phyloP scores from a whole-genome alignment of 139 green algal genomes.

The Coccomyxa sp. region DNA sequence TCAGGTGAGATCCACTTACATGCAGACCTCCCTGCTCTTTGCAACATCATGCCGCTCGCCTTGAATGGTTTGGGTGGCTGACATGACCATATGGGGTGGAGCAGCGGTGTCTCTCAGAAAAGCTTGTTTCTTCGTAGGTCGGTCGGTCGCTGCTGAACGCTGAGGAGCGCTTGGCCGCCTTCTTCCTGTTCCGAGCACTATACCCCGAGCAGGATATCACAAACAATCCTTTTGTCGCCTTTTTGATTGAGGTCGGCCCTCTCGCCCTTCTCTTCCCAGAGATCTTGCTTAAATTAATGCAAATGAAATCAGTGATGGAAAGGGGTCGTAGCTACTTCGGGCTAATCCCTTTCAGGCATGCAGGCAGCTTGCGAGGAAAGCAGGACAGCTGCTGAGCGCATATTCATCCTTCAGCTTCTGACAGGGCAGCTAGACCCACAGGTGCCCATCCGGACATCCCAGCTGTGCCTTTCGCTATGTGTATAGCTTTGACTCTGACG shows the following conservation, averaged over 20 bases:
- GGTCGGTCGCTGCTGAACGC: background rate
- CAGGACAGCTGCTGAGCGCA: background rate
- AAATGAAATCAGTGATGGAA: background rate
- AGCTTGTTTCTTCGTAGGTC: too few species aligned
- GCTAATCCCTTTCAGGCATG: background rate
- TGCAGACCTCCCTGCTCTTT: background rate
- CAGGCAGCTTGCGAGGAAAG: background rate
- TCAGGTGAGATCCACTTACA: background rate
- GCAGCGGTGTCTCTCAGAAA: too few species aligned
- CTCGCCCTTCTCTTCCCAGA: too few species aligned
- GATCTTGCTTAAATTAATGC: background rate
- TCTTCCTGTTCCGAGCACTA: background rate
- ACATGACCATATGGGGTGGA: too few species aligned
- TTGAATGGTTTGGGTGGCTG: too few species aligned
- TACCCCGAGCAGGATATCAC: background rate
- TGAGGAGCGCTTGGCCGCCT: background rate
- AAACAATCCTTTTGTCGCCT: background rate
- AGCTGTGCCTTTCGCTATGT: too few species aligned
- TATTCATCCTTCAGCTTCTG: background rate
- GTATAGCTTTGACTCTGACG: too few species aligned
- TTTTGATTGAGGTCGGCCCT: background rate
- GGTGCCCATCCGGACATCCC: too few species aligned
- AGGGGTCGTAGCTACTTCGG: background rate
- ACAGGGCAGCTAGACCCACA: background rate
- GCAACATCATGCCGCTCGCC: too few species aligned